Evolutionary conservation across 2,329 filamentous ascomycete genomes (phyloP).

Genomic region (Aureobasidium pullulans): DNA sequence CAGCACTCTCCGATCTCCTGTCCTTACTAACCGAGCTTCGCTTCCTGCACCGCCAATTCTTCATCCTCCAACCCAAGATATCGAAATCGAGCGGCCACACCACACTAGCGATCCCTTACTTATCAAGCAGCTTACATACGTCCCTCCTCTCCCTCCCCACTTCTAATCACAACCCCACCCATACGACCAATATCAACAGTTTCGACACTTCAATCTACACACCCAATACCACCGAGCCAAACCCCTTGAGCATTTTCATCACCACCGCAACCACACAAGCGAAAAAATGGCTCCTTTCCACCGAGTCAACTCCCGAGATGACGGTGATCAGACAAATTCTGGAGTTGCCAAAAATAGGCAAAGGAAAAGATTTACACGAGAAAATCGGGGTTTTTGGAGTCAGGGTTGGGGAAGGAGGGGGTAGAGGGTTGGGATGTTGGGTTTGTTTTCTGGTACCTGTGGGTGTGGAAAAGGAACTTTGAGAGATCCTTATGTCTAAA

Average conservation of each 20-base stretch:
- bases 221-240: neutral
- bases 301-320: neutral
- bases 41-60: constrained; percentile 12
- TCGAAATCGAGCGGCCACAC: neutral
- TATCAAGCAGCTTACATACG: neutral
- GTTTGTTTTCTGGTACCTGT: neutral
- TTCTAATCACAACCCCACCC: neutral
- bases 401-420: neutral
- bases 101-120: neutral
- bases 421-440: neutral
- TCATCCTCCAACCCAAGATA: neutral
- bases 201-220: neutral
- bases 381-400: neutral
- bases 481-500: neutral
- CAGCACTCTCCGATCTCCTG: constrained; percentile 3
- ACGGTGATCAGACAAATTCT: neutral
- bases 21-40: constrained; percentile 3
- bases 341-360: neutral
- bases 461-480: neutral
- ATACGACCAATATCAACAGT: neutral
- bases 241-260: neutral
- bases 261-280: neutral
- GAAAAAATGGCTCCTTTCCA: neutral
- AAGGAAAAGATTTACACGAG: neutral
- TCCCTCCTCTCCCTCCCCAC: neutral